These are phyloP conservation scores for Pholiota conissans DNA, from an alignment of 768 basidiomycete genomes.

Conservation along the genomic window DNA sequence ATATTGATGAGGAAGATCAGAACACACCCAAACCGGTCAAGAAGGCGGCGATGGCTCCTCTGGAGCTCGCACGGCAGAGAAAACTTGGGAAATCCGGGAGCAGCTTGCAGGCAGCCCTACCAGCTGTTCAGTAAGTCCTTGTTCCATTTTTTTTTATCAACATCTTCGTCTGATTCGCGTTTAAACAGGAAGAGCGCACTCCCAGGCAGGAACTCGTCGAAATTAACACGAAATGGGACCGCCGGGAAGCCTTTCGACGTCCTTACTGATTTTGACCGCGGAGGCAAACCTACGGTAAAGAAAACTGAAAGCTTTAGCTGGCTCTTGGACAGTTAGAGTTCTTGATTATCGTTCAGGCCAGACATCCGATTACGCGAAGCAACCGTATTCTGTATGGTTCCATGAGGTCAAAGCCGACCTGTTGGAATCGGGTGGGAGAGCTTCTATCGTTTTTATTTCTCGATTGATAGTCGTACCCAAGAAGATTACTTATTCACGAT, in stretches of 20 bases:
- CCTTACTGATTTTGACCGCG: neutral
- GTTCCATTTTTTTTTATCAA: neutral
- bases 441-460: too few species aligned
- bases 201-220: neutral
- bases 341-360: too few species aligned
- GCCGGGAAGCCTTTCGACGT: neutral
- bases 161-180: neutral
- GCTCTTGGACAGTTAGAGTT: neutral
- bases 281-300: neutral
- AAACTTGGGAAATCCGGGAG: neutral
- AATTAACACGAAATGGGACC: neutral
- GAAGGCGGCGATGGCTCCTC: neutral
- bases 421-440: too few species aligned
- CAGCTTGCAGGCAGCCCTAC: neutral
- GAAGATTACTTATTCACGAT: too few species aligned
- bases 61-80: neutral
- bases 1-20: neutral
- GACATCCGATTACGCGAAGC: too few species aligned
- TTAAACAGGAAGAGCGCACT: neutral
- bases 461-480: too few species aligned
- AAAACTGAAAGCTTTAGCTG: neutral
- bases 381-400: too few species aligned
- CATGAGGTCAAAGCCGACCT: too few species aligned
- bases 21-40: neutral
- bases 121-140: neutral